Evolutionary conservation across 2,329 filamentous ascomycete species (phyloP), one percentile per base, ranked within the genome.

Genomic region (Ceratocystis cacaofunesta): DNA sequence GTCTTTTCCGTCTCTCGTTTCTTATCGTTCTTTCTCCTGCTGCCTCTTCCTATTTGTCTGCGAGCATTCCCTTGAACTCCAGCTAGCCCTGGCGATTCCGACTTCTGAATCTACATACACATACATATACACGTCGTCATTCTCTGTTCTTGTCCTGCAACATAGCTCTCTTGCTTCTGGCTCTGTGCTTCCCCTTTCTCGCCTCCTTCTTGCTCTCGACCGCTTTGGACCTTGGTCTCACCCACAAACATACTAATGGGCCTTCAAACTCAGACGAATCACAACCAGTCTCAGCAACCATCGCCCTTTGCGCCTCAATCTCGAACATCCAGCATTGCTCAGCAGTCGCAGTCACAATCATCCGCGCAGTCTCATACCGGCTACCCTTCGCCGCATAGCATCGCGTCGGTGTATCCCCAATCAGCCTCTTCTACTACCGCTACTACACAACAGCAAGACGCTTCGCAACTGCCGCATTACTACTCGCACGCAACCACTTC

Each of bases 401-500:
- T 81, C 69, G 79, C 87, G 71, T 69, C 68, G 52, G 67, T 67
- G 36, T 81, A 83, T 71, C 78, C 83, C 71, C 84, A 87, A 69
- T 82, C 85, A 69, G 80, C 81, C 69, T 85, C 86, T 73, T 79
- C 82, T 28, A 78, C 80, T 66, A 83, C 78, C 28, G 78, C 80
- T 66, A 83, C 78, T 72, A 32, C 52, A 7, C 80, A 81, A 57
- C 86, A 86, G 72, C 80, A 81, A 72, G 76, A 82, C 62, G 83
- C 85, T 72, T 88, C 95, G 67, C 75, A 71, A 70, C 77, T 88
- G 63, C 81, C 85, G 71, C 65, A 67, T 57, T 95, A 92, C 76
- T 85, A 88, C 73, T 83, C 87, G 67, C 89, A 94, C 73, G 84
- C 88, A 69, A 90, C 86, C 74, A 84, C 89, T 10, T 67, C 65